Evolutionary conservation across 345 rosid genomes (phyloP), one percentile per base, ranked within the genome.

Genomic region (Ceriops zippeliana): DNA sequence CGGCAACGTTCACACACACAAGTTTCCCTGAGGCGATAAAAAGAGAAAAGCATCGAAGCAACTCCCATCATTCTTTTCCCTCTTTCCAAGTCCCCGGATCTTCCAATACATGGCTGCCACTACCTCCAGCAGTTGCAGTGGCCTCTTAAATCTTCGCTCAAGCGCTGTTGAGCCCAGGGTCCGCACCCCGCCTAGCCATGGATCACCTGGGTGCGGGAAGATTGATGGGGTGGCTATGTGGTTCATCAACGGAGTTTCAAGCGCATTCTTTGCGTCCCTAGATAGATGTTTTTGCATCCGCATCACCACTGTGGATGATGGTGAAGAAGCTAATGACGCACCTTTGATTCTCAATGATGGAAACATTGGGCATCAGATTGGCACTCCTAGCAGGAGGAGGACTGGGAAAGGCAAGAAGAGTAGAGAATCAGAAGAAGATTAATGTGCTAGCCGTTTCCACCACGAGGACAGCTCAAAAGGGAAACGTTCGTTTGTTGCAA

Each of bases 221-320:
- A 79, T 84, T 19, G 90, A 86, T 49, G 86, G 89, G 38, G 81
- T 87, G 54, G 89, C 87, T 9, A 80, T 80, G 83, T 87, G 91
- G 91, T 57, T 87, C 76, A 71, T 83, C 63, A 85, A 85, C 34
- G 89, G 91, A 0, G 76, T 87, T 7, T 77, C 87, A 1, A 34
- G 74, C 3, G 91, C 91, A 0, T 87, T 87, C 56, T 87, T 87
- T 21, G 87, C 86, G 42, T 87, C 91, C 20, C 47, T 87, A 5
- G 87, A 87, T 28, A 76, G 86, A 6, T 85, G 89, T 35, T 87
- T 87, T 30, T 87, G 91, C 80, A 80, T 87, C 79, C 84, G 85
- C 7, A 85, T 87, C 47, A 79, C 82, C 28, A 85, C 91, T 1
- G 79, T 52, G 30, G 91, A 85, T 19, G 91, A 85, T 20, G 79